Percentiles rank a stretch among this genome's conserved stretches.
phyloP scores from a whole-genome alignment of 1,284 basidiomycete species.

The Leccinum variabile region DNA sequence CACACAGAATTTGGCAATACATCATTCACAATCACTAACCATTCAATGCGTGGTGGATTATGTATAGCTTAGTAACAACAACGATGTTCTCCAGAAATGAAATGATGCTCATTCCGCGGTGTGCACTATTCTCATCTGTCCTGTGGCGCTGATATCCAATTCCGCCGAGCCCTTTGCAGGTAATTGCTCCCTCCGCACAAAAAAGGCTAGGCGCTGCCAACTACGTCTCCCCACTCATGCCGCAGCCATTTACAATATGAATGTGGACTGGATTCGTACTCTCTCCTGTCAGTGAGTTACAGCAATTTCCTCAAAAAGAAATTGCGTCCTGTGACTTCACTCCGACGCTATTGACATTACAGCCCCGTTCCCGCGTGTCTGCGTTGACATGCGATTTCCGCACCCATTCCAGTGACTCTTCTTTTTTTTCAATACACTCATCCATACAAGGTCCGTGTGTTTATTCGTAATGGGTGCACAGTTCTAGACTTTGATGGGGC shows the following conservation, averaged over 20 bases:
- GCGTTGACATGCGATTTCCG: conserved; percentile 22
- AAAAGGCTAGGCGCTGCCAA: background rate
- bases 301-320: conserved; percentile 23
- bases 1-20: conserved; percentile 3
- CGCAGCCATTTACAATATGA: background rate
- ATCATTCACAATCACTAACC: conserved; percentile 8
- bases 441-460: background rate
- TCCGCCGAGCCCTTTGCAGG: background rate
- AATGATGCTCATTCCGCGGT: conserved; percentile 6
- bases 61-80: conserved; percentile 5
- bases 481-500: conserved; percentile 3
- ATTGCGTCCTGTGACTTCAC: conserved; percentile 14
- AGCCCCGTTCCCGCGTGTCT: conserved; percentile 28
- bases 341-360: conserved; percentile 17
- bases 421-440: conserved; percentile 2
- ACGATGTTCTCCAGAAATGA: conserved; percentile 15
- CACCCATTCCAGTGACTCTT: conserved; percentile 8
- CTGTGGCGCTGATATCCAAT: conserved; percentile 1
- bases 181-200: background rate
- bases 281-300: conserved; percentile 23
- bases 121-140: conserved; percentile 9
- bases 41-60: conserved; percentile 7
- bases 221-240: background rate
- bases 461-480: background rate
- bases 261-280: conserved; percentile 16